These are phyloP conservation scores for Aspergillus sclerotioniger DNA, from an alignment of 495 filamentous ascomycete species.

Conservation along the genomic window DNA sequence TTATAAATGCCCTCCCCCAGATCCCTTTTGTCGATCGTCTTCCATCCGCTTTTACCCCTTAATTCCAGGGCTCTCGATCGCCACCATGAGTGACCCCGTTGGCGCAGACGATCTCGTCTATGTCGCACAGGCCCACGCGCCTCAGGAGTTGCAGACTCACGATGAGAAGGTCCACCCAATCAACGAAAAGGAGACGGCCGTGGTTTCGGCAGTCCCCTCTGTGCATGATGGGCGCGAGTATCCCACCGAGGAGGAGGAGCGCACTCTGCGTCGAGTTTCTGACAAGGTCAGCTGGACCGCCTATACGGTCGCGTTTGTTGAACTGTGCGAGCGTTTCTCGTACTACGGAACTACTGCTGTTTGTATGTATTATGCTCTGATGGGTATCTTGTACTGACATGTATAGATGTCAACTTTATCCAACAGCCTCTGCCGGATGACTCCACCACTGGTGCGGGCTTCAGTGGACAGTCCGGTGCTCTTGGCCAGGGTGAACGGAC, in stretches of 20 bases:
- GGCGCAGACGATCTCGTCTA: conserved; percentile 12
- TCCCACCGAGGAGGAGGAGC: conserved; percentile 60
- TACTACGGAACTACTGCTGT: conserved; percentile 75
- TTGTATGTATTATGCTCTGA: conserved; percentile 41
- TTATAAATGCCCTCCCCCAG: neutral
- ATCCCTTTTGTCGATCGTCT: neutral
- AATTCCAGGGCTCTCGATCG: neutral
- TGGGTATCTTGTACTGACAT: conserved; percentile 1
- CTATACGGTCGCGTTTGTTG: conserved; percentile 70
- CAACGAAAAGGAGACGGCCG: neutral
- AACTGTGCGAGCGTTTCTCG: conserved; percentile 74
- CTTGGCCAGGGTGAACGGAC: conserved; percentile 64
- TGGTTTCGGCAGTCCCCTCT: neutral
- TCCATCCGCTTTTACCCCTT: neutral
- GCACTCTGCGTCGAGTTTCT: conserved; percentile 61
- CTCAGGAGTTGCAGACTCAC: neutral
- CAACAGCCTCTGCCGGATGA: conserved; percentile 59
- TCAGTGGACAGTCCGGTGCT: conserved; percentile 59
- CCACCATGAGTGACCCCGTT: conserved; percentile 13
- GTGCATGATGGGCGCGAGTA: conserved; percentile 5
- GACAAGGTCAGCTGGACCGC: conserved; percentile 61
- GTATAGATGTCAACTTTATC: conserved; percentile 61
- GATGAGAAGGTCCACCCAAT: conserved; percentile 10
- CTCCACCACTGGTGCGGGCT: conserved; percentile 60
- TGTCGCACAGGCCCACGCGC: conserved; percentile 10